A percentile compares a stretch with the other conserved stretches of the same genome.
Evolutionary conservation across 768 basidiomycete genomes (phyloP).

Genomic region (Russula lepida): DNA sequence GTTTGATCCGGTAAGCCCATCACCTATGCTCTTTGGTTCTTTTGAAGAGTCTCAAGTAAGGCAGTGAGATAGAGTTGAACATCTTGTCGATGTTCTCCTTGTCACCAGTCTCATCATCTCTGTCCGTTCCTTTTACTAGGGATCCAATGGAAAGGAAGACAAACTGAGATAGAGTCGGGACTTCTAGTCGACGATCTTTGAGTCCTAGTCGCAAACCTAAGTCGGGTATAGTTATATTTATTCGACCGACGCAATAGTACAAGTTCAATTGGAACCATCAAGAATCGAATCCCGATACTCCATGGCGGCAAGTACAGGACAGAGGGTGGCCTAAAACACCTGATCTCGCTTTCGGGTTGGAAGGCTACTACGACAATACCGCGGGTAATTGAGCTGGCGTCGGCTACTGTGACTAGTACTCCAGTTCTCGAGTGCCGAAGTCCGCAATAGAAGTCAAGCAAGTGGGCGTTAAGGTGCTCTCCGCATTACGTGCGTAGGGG

Average conservation of each 20-base stretch:
- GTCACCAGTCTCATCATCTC: no score
- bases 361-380: neutral
- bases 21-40: neutral
- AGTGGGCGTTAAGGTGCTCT: no score
- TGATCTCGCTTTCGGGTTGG: neutral
- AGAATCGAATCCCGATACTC: neutral
- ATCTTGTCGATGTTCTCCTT: no score
- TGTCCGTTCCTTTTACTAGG: no score
- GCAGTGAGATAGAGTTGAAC: no score
- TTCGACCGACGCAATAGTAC: neutral
- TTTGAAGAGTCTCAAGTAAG: no score
- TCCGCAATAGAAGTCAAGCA: neutral
- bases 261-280: neutral
- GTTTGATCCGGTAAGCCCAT: neutral
- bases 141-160: neutral
- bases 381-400: no score
- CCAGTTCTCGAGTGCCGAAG: no score
- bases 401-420: no score
- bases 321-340: neutral
- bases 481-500: no score
- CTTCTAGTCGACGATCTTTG: conserved; percentile 1
- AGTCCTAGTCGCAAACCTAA: neutral
- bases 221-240: neutral
- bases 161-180: neutral
- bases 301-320: neutral